Percentiles rank a stretch among this genome's conserved stretches.
Evolutionary conservation across 306 rosid species (phyloP).

Genomic region (Vigna mungo): DNA sequence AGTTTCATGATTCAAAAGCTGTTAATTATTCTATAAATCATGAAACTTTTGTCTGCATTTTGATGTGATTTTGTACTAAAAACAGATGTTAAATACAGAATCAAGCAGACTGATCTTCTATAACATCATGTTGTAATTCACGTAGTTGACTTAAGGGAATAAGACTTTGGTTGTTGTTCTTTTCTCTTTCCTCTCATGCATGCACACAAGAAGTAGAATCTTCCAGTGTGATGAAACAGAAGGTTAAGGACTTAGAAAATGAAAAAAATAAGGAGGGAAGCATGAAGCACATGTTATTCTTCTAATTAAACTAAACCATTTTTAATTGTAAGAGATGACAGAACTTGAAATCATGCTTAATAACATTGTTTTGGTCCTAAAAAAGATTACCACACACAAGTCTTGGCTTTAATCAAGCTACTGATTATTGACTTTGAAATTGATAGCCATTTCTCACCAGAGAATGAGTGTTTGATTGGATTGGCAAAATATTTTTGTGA

Average conservation of each 20-base stretch:
- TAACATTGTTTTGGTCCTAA: conserved; percentile 6
- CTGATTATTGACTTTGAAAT: neutral
- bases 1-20: too few species aligned
- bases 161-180: neutral
- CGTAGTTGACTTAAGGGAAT: neutral
- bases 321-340: neutral
- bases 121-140: neutral
- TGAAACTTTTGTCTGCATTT: too few species aligned
- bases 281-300: neutral
- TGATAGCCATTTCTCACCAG: conserved; percentile 10
- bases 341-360: neutral
- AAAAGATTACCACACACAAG: neutral
- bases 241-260: neutral
- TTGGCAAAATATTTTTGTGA: neutral
- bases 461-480: conserved; percentile 6
- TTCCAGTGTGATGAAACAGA: conserved; percentile 1
- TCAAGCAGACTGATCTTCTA: too few species aligned
- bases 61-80: neutral
- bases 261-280: neutral
- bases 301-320: neutral
- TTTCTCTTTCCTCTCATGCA: neutral
- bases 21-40: too few species aligned
- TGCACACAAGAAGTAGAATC: neutral
- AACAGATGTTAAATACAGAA: neutral
- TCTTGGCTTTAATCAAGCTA: neutral